These are phyloP conservation scores for Solanum gandarillasii DNA, from an alignment of 257 asterid species.

Conservation along the genomic window DNA sequence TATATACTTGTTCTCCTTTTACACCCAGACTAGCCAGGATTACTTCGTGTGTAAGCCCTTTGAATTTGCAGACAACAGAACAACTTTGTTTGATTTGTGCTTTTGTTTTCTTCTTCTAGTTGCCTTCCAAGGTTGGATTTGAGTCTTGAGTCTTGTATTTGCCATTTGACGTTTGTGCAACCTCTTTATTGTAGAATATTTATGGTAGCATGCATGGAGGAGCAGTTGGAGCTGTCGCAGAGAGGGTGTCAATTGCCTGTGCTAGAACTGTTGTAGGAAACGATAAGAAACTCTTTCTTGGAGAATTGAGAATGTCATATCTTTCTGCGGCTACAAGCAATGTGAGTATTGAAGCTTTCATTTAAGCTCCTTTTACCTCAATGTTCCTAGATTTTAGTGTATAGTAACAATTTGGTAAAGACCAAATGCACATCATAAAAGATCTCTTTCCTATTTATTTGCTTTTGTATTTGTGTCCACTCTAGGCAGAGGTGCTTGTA, in stretches of 20 bases:
- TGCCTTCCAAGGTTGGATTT: too few relatives aligned
- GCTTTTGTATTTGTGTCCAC: not conserved
- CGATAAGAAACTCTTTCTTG: slow-evolving; percentile 65
- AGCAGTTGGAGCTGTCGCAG: slow-evolving; percentile 64
- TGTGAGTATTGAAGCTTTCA: slow-evolving; percentile 20
- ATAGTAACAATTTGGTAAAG: not conserved
- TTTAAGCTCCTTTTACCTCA: not conserved
- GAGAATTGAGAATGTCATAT: slow-evolving; percentile 67
- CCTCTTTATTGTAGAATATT: slow-evolving; percentile 31
- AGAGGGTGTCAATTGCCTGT: slow-evolving; percentile 62
- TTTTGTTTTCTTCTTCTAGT: not conserved
- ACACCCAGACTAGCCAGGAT: not conserved
- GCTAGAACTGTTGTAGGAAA: slow-evolving; percentile 76
- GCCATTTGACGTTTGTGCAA: not conserved
- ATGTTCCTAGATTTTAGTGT: not conserved
- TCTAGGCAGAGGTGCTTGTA: slow-evolving; percentile 48
- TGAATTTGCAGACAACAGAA: not conserved
- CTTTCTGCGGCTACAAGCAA: slow-evolving; percentile 59
- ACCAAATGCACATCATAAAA: not conserved
- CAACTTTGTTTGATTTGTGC: not conserved
- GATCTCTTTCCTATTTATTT: not conserved
- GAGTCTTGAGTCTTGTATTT: not conserved
- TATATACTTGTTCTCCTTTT: not conserved
- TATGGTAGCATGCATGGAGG: slow-evolving; percentile 89
- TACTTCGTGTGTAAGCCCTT: not conserved